Percentiles rank a stretch among this genome's conserved stretches.
Evolutionary conservation across 2,329 filamentous ascomycete species (phyloP).

Genomic region (Diaporthe ampelina): DNA sequence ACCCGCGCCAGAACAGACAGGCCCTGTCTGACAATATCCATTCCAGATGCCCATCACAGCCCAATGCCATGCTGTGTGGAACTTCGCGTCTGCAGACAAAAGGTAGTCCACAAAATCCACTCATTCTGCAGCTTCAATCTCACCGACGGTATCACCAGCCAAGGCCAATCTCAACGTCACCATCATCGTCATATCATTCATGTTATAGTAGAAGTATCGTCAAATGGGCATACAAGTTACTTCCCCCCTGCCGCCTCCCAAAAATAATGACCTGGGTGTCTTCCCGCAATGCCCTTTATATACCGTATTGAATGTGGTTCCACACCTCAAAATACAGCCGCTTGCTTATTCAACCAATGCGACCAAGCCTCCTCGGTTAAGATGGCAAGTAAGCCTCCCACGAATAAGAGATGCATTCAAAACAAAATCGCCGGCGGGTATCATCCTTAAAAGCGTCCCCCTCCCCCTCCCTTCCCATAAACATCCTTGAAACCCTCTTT

Average conservation of each 20-base stretch:
- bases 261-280: conserved; percentile 1
- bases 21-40: not conserved
- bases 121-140: not conserved
- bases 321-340: not conserved
- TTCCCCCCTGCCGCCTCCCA: not conserved
- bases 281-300: conserved; percentile 20
- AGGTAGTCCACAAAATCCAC: too few species aligned
- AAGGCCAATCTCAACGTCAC: not conserved
- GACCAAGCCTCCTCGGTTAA: conserved; percentile 1
- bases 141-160: not conserved
- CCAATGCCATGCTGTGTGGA: not conserved
- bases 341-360: conserved; percentile 22
- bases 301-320: conserved; percentile 1
- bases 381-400: not conserved
- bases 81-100: conserved; percentile 8
- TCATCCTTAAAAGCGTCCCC: conserved; percentile 40
- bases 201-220: conserved; percentile 19
- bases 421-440: conserved; percentile 40
- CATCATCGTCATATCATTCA: conserved; percentile 3
- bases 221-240: conserved; percentile 8
- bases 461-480: conserved; percentile 4
- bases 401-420: conserved; percentile 32
- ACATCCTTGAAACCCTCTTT: conserved; percentile 39
- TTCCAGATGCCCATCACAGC: not conserved
- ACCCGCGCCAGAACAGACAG: conserved; percentile 4